Percentiles rank a stretch among this genome's conserved stretches.
phyloP scores from a whole-genome alignment of 2,329 filamentous ascomycete genomes.

The Sporothrix sp. region DNA sequence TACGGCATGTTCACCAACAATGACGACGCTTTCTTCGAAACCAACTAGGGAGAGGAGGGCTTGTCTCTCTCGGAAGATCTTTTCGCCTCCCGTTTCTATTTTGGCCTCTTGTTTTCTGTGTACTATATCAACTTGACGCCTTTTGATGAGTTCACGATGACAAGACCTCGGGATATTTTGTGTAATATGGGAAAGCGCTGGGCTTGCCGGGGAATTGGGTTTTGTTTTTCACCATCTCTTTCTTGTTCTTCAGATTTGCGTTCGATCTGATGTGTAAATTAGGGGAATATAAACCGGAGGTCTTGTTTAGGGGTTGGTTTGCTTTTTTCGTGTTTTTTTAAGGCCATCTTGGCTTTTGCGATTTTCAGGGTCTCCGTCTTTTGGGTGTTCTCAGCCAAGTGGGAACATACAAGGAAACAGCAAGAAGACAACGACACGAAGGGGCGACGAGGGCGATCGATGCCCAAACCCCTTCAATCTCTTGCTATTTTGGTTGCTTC shows the following conservation, averaged over 20 bases:
- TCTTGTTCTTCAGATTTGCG: constrained; percentile 1
- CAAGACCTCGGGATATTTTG: constrained; percentile 1
- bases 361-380: not conserved
- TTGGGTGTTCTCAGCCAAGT: constrained; percentile 13
- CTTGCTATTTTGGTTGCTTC: not conserved
- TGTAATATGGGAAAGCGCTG: not conserved
- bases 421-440: not conserved
- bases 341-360: not conserved
- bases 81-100: not conserved
- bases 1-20: constrained; percentile 43
- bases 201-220: not conserved
- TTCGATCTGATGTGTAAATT: constrained; percentile 1
- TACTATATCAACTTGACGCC: constrained; percentile 8
- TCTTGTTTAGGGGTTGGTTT: not conserved
- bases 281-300: not conserved
- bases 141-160: constrained; percentile 14
- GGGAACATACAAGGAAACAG: constrained; percentile 12
- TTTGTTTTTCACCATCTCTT: not conserved
- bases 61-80: not conserved
- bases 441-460: not conserved
- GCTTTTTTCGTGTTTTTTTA: not conserved
- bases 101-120: constrained; percentile 6
- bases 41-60: constrained; percentile 3
- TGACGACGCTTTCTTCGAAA: constrained; percentile 44
- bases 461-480: not conserved